These are phyloP conservation scores for Clonostachys solani DNA, from an alignment of 2,329 filamentous ascomycete species.

Conservation along the genomic window DNA sequence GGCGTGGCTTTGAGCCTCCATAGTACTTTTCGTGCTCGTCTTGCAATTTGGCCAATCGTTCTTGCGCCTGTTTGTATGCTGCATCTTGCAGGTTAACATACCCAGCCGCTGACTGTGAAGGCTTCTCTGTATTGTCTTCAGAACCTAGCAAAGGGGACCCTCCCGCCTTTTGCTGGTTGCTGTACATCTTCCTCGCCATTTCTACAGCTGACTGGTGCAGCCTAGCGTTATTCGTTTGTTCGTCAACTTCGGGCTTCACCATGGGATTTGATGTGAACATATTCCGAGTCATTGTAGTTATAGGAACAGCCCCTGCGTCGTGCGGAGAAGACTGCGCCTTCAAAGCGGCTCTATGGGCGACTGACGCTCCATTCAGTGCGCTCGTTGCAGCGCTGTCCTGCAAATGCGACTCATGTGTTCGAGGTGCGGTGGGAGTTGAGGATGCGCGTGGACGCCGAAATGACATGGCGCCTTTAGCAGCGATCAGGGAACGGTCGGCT, in stretches of 20 bases:
- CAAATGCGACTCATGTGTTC: conserved; percentile 38
- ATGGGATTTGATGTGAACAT: conserved; percentile 78
- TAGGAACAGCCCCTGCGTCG: conserved; percentile 63
- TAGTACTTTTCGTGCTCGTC: conserved; percentile 73
- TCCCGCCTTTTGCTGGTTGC: conserved; percentile 56
- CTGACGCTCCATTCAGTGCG: conserved; percentile 69
- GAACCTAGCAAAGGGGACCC: too few relatives aligned
- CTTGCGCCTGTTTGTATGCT: conserved; percentile 80
- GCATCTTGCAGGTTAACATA: conserved; percentile 73
- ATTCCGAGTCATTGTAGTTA: conserved; percentile 63
- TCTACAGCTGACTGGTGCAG: conserved; percentile 79
- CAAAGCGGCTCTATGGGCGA: conserved; percentile 53
- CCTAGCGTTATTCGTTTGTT: conserved; percentile 66
- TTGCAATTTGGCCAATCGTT: conserved; percentile 76
- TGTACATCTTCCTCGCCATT: conserved; percentile 88
- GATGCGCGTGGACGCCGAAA: conserved; percentile 56
- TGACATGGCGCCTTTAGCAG: conserved; percentile 74
- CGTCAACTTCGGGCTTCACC: conserved; percentile 67
- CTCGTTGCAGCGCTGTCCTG: conserved; percentile 58
- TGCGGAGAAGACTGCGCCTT: conserved; percentile 40
- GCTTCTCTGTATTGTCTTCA: conserved; percentile 16
- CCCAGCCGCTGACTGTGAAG: conserved; percentile 39
- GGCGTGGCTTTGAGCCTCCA: conserved; percentile 41
- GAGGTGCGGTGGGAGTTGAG: conserved; percentile 48
- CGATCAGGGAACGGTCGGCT: conserved; percentile 63